Evolutionary conservation across 1,284 basidiomycete genomes (phyloP).

Genomic region (Stereum hirsutum): DNA sequence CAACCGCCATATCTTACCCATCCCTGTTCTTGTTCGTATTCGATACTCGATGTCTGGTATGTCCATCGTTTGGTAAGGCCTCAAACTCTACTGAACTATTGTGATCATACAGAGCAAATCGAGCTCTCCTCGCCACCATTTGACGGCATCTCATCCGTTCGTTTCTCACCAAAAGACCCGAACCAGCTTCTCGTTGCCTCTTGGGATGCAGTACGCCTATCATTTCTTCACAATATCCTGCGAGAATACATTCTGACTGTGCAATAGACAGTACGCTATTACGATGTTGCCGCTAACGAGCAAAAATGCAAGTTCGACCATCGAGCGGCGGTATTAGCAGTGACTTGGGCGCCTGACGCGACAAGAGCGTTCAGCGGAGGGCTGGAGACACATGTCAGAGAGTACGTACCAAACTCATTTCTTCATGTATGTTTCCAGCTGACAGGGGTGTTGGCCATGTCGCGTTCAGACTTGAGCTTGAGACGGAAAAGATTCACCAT

Average conservation of each 20-base stretch:
- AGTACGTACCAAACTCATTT: slow-evolving; percentile 33
- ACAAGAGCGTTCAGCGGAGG: slow-evolving; percentile 66
- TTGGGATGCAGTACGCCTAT: slow-evolving; percentile 76
- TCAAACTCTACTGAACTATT: no score
- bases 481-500: slow-evolving; percentile 48
- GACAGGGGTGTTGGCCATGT: background rate
- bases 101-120: slow-evolving; percentile 18
- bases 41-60: no score
- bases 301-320: slow-evolving; percentile 72
- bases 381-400: slow-evolving; percentile 62
- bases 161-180: slow-evolving; percentile 75
- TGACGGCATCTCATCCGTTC: slow-evolving; percentile 76
- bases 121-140: slow-evolving; percentile 68
- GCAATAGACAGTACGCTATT: slow-evolving; percentile 61
- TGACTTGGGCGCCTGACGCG: slow-evolving; percentile 57
- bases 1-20: no score
- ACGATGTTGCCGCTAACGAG: slow-evolving; percentile 56
- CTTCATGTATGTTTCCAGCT: background rate
- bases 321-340: slow-evolving; percentile 63
- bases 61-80: no score
- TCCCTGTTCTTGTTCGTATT: no score
- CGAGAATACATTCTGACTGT: slow-evolving; percentile 4
- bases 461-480: slow-evolving; percentile 46
- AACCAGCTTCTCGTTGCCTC: slow-evolving; percentile 72
- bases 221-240: background rate